Evolutionary conservation across 192 early-diverging fungal genomes (phyloP), one percentile per base, ranked within the genome.

Genomic region (Entomortierella chlamydospora): DNA sequence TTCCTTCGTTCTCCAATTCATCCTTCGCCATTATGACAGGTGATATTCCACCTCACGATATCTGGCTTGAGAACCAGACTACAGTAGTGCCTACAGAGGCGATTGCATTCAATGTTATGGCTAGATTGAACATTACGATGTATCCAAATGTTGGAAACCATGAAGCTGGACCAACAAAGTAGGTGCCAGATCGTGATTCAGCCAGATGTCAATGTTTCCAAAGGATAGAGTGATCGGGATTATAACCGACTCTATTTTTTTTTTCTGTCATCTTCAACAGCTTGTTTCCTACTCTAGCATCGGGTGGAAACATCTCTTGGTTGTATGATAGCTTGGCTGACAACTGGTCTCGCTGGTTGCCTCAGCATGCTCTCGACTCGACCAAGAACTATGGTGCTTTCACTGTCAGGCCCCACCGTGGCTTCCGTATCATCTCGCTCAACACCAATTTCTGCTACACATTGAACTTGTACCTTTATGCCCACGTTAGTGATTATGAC

Each of bases 401-500:
- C 62, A 71, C 71, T 4, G 57, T 59, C 3, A 72, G 64, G 28
- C 85, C 87, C 7, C 45, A 58, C 8, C 63, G 64, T 18, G 85
- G 83, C 0, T 57, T 89, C 28, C 78, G 82, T 11, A 57, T 89
- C 12, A 82, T 89, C 39, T 82, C 82, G n/a, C 54, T 89, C 23
- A 88, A 89, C 45, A 88, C 87, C 26, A 89, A 88, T 49, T 88
- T 87, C 55, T 89, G 87, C 41, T 89, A 89, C 61, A 81, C 58
- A 7, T 37, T 85, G 30, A 88, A 89, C 73, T 85, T 73, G 57
- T 89, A 85, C 72, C 65, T 87, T 8, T 82, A 85, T 68, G 71
- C 73, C 25, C 30, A 73, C 28, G 68, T 72, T 26, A 61, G 70
- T 28, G 71, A 69, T 20, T 51, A 54, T 54, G 86, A 89, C 41